These are phyloP conservation scores for Thyridium curvatum DNA, from an alignment of 2,329 filamentous ascomycete genomes.

Conservation along the genomic window DNA sequence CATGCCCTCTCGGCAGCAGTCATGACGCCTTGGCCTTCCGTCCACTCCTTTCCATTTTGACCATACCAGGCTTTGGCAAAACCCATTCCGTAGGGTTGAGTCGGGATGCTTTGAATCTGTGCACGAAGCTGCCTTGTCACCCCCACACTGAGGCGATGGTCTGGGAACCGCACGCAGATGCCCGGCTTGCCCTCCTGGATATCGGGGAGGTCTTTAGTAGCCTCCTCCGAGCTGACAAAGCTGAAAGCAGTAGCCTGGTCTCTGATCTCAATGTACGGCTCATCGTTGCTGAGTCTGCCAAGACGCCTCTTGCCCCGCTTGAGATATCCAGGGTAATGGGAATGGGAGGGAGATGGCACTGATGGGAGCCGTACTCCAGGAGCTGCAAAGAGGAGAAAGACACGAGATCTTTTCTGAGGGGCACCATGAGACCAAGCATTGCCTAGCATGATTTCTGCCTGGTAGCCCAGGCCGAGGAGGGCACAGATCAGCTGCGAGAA, in stretches of 20 bases:
- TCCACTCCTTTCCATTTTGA: no score
- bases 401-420: slow-evolving; percentile 56
- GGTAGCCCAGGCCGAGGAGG: slow-evolving; percentile 72
- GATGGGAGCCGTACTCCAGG: slow-evolving; percentile 53
- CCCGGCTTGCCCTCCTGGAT: slow-evolving; percentile 57
- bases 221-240: slow-evolving; percentile 46
- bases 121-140: slow-evolving; percentile 30
- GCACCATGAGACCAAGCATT: slow-evolving; percentile 66
- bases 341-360: slow-evolving; percentile 56
- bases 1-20: slow-evolving; percentile 28
- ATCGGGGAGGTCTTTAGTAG: slow-evolving; percentile 52
- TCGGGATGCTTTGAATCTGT: slow-evolving; percentile 54
- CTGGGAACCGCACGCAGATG: slow-evolving; percentile 58
- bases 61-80: slow-evolving; percentile 37
- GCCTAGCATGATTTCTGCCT: slow-evolving; percentile 59
- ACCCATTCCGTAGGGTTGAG: slow-evolving; percentile 46
- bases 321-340: slow-evolving; percentile 37
- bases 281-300: slow-evolving; percentile 53
- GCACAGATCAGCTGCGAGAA: slow-evolving; percentile 69
- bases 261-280: slow-evolving; percentile 48
- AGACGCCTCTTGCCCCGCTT: slow-evolving; percentile 27
- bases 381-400: slow-evolving; percentile 68
- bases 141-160: slow-evolving; percentile 52
- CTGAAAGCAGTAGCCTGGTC: slow-evolving; percentile 52
- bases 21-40: slow-evolving; percentile 27